A percentile compares a stretch with the other conserved stretches of the same genome.
Evolutionary conservation across 805 yeast genomes (phyloP).

Genomic region (Pichia exigua): DNA sequence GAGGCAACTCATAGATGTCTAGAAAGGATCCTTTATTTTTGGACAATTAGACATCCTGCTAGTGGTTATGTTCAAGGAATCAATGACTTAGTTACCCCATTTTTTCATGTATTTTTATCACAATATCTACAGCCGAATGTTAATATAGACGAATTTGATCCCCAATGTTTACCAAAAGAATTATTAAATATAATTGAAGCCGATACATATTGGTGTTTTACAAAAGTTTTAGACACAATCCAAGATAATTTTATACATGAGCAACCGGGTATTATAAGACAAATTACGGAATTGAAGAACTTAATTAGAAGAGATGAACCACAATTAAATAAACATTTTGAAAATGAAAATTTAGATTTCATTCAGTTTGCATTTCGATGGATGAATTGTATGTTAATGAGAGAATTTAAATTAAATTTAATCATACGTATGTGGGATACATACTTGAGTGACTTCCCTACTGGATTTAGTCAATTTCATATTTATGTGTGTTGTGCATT

Average conservation of each 20-base stretch:
- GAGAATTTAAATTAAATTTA: constrained; percentile 72
- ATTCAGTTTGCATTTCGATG: constrained; percentile 94
- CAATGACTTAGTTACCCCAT: constrained; percentile 89
- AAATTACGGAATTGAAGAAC: constrained; percentile 72
- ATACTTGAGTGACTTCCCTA: constrained; percentile 64
- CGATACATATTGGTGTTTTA: constrained; percentile 94
- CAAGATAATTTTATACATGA: constrained; percentile 97
- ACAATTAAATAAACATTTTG: constrained; percentile 65
- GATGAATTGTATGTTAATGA: constrained; percentile 97
- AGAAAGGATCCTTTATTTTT: constrained; percentile 74
- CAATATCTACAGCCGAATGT: constrained; percentile 47
- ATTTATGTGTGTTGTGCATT: constrained; percentile 98
- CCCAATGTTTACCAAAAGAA: constrained; percentile 48
- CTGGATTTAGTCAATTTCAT: constrained; percentile 86
- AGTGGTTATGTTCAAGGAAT: constrained; percentile 98
- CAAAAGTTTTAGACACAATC: constrained; percentile 84
- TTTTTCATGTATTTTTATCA: constrained; percentile 75
- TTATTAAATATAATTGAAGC: constrained; percentile 75
- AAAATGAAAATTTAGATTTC: constrained; percentile 80
- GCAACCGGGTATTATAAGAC: constrained; percentile 93
- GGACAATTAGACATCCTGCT: constrained; percentile 98
- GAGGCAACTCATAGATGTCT: constrained; percentile 69
- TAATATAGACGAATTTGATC: constrained; percentile 53
- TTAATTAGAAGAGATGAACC: constrained; percentile 75
- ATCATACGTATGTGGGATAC: constrained; percentile 98